Percentiles rank a stretch among this genome's conserved stretches.
These are phyloP conservation scores for Capsella bursapastoris DNA, from an alignment of 345 rosid genomes.

Conservation along the genomic window DNA sequence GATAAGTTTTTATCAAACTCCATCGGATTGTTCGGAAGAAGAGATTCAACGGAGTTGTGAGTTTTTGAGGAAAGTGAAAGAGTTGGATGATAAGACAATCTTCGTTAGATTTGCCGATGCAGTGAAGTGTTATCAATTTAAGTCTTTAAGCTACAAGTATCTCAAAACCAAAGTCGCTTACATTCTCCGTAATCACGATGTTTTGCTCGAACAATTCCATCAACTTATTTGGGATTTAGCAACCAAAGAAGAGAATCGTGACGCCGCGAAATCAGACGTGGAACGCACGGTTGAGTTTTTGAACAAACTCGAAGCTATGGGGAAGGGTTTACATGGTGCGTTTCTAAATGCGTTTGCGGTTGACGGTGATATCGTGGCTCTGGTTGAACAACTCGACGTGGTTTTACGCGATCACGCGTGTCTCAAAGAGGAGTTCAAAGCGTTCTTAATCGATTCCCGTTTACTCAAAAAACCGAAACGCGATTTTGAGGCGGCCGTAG, in stretches of 20 bases:
- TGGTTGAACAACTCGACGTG: not conserved
- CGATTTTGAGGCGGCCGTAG: too few relatives aligned
- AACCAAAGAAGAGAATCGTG: not conserved
- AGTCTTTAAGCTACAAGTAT: not conserved
- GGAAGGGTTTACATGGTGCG: not conserved
- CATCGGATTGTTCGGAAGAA: not conserved
- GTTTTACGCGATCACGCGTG: not conserved
- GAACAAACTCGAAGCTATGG: not conserved
- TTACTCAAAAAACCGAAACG: not conserved
- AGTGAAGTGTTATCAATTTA: not conserved
- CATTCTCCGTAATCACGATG: not conserved
- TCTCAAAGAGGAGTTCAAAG: constrained; percentile 1
- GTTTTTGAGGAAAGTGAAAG: not conserved
- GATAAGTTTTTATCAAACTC: not conserved
- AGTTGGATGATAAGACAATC: not conserved
- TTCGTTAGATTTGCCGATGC: not conserved
- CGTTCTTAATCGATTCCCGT: not conserved
- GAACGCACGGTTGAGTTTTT: not conserved
- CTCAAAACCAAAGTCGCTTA: not conserved
- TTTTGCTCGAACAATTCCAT: not conserved
- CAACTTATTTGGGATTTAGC: not conserved
- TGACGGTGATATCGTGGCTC: not conserved
- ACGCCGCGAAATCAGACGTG: not conserved
- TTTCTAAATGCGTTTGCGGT: not conserved
- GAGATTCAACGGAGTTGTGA: not conserved